phyloP scores from a whole-genome alignment of 2,329 filamentous ascomycete species.

The Paraphoma sp. region DNA sequence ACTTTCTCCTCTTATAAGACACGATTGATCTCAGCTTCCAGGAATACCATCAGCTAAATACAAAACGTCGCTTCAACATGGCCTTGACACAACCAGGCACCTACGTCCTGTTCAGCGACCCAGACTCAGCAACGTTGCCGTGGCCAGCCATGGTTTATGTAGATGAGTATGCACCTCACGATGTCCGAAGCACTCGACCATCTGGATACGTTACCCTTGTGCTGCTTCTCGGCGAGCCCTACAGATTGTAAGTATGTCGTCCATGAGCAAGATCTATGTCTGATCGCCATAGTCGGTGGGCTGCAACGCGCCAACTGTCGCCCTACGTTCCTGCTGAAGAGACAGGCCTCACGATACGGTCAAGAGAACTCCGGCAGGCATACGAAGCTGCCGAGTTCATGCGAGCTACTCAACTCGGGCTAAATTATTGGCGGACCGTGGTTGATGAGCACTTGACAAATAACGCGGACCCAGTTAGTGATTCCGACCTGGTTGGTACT shows the following conservation, averaged over 20 bases:
- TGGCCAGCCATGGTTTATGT: slow-evolving; percentile 31
- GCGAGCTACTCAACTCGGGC: background rate
- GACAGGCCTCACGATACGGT: background rate
- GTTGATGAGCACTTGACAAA: background rate
- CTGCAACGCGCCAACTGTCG: slow-evolving; percentile 14
- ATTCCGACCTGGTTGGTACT: background rate
- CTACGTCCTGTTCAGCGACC: slow-evolving; percentile 15
- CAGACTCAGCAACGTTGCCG: background rate
- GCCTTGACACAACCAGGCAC: slow-evolving; percentile 8
- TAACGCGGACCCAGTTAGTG: background rate
- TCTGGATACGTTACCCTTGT: slow-evolving; percentile 17
- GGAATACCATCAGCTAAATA: background rate
- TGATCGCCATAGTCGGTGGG: slow-evolving; percentile 31
- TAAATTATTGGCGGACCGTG: slow-evolving; percentile 20
- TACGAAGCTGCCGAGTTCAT: slow-evolving; percentile 7
- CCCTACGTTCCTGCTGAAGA: slow-evolving; percentile 5
- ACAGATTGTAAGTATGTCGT: slow-evolving; percentile 17
- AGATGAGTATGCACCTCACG: slow-evolving; percentile 21
- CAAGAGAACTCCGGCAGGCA: slow-evolving; percentile 18
- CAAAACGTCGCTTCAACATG: background rate
- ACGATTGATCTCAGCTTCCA: background rate
- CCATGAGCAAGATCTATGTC: background rate
- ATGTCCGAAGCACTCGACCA: slow-evolving; percentile 13
- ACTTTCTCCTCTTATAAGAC: no score
- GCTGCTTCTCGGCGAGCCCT: slow-evolving; percentile 14